These are phyloP conservation scores for Mediolabrus comicus DNA, from an alignment of 108 stramenopile genomes.

Conservation along the genomic window DNA sequence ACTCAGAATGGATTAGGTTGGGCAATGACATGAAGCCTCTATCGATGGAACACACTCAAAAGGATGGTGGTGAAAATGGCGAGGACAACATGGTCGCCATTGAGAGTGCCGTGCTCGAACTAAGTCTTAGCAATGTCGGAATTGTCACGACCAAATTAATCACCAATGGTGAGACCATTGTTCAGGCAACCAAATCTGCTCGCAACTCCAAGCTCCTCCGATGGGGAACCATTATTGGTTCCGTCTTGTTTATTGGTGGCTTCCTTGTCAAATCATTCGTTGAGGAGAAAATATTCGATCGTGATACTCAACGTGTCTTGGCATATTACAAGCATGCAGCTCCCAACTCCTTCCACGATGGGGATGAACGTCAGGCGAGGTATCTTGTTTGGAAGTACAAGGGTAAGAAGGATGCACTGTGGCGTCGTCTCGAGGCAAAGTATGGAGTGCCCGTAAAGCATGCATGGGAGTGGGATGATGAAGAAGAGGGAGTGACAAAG, in stretches of 20 bases:
- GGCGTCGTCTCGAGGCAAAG: conserved; percentile 80
- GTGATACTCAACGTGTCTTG: conserved; percentile 68
- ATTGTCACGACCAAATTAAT: conserved; percentile 52
- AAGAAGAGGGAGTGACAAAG: conserved; percentile 31
- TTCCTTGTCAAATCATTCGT: conserved; percentile 80
- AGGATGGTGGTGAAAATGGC: conserved; percentile 54
- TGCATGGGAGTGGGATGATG: conserved; percentile 70
- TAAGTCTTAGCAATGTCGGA: conserved; percentile 68
- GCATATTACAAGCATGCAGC: conserved; percentile 80
- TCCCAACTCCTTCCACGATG: conserved; percentile 75
- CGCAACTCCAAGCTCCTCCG: conserved; percentile 59
- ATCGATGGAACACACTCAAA: conserved; percentile 43
- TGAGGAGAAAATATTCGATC: conserved; percentile 74
- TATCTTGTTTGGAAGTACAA: conserved; percentile 84
- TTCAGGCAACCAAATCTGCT: conserved; percentile 78
- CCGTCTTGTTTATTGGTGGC: conserved; percentile 75
- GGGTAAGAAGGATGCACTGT: conserved; percentile 74
- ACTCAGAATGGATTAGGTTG: conserved; percentile 59
- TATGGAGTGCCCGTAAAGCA: conserved; percentile 67
- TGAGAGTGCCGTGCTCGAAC: conserved; percentile 66
- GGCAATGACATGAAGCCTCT: conserved; percentile 70
- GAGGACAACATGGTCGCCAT: conserved; percentile 63
- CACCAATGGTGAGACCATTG: conserved; percentile 77
- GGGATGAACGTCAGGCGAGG: conserved; percentile 73
- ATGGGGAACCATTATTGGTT: conserved; percentile 61